Conservation (phyloP, 2,329 filamentous ascomycete genomes). For the Talaromyces sp. region DNA sequence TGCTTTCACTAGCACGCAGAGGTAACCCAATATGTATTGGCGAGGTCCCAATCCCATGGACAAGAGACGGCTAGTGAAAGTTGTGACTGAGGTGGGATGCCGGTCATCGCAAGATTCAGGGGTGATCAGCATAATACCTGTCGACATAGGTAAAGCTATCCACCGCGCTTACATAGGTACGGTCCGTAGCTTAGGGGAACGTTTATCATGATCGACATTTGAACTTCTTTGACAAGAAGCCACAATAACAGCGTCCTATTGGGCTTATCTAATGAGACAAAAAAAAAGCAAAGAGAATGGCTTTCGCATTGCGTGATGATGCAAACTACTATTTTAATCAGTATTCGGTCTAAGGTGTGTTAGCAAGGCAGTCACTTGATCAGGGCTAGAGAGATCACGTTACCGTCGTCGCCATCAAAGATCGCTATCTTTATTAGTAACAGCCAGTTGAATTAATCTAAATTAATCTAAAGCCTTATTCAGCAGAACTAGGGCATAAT, state of each 20-base stretch:
- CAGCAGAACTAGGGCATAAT: not conserved
- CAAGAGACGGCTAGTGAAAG: not conserved
- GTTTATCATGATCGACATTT: not conserved
- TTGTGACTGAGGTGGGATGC: not conserved
- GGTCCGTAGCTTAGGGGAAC: not conserved
- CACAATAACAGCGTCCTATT: not conserved
- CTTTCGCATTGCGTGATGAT: not conserved
- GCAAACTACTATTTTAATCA: not conserved
- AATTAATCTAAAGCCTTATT: not conserved
- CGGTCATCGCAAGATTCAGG: not conserved
- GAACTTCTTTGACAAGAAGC: not conserved
- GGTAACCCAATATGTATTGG: slow-evolving; percentile 1
- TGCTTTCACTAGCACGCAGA: not conserved
- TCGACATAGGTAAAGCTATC: not conserved
- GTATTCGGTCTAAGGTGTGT: not conserved
- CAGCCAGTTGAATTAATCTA: not conserved
- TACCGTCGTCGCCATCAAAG: not conserved
- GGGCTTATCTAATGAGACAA: not conserved
- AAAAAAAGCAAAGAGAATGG: not conserved
- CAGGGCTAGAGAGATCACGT: slow-evolving; percentile 1
- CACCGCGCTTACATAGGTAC: not conserved
- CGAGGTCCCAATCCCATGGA: slow-evolving; percentile 10
- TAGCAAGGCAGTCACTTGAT: not conserved
- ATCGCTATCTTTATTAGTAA: not conserved
- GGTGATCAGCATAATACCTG: slow-evolving; percentile 1